Conservation (phyloP, 2,329 filamentous ascomycete genomes). For the Fusarium nisikadoi region DNA sequence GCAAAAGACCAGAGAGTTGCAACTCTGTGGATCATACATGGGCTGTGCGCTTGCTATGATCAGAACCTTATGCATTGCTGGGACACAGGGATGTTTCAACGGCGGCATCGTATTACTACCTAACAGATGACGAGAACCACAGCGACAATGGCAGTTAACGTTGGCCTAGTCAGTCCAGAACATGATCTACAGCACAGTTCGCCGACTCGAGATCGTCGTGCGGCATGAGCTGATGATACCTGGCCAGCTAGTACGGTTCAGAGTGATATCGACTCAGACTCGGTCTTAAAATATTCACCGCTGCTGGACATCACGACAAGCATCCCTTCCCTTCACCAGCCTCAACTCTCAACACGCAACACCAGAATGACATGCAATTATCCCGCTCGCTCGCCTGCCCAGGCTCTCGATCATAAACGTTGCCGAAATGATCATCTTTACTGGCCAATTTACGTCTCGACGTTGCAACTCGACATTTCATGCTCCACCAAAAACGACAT, state of each 20-base stretch:
- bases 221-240: slow-evolving; percentile 5
- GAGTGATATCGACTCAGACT: slow-evolving; percentile 9
- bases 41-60: slow-evolving; percentile 24
- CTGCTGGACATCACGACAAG: slow-evolving; percentile 5
- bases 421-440: slow-evolving; percentile 11
- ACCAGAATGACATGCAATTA: neutral
- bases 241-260: slow-evolving; percentile 1
- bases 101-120: slow-evolving; percentile 2
- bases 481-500: slow-evolving; percentile 8
- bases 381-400: neutral
- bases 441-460: slow-evolving; percentile 4
- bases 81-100: slow-evolving; percentile 21
- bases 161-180: neutral
- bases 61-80: slow-evolving; percentile 32
- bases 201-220: slow-evolving; percentile 4
- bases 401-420: slow-evolving; percentile 11
- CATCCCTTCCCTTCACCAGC: slow-evolving; percentile 13
- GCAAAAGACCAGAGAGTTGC: slow-evolving; percentile 7
- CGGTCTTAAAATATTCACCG: slow-evolving; percentile 7
- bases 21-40: slow-evolving; percentile 24
- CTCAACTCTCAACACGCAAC: neutral
- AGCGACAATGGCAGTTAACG: neutral
- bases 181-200: neutral
- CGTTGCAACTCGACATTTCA: slow-evolving; percentile 1
- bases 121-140: neutral